Conservation (phyloP, 1,284 basidiomycete genomes). For the Sanghuangporus weigelae region DNA sequence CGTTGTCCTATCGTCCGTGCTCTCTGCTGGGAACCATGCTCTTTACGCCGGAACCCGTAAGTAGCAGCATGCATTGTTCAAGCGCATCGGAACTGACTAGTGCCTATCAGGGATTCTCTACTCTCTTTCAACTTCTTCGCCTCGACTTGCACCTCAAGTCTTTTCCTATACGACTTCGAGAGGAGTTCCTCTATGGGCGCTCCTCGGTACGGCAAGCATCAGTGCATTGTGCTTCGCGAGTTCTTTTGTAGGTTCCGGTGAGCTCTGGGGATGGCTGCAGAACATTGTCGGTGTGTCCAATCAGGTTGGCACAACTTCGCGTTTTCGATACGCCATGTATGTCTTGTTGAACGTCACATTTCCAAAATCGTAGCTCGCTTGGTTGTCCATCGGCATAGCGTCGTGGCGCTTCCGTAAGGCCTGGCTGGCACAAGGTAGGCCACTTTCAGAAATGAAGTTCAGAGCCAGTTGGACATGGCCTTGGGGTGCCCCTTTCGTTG, state of each 20-base stretch:
- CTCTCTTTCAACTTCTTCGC: slow-evolving; percentile 51
- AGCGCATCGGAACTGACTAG: background rate
- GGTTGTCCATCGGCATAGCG: slow-evolving; percentile 75
- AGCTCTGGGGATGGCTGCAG: slow-evolving; percentile 73
- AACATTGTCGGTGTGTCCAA: slow-evolving; percentile 80
- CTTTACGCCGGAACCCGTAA: slow-evolving; percentile 68
- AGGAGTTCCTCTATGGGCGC: slow-evolving; percentile 61
- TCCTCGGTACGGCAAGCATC: slow-evolving; percentile 64
- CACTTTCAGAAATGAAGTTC: slow-evolving; percentile 64
- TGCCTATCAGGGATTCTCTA: slow-evolving; percentile 47
- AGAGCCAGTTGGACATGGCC: slow-evolving; percentile 70
- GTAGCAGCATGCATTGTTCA: background rate
- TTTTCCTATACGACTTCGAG: slow-evolving; percentile 55
- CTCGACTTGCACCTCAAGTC: slow-evolving; percentile 57
- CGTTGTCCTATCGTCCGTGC: slow-evolving; percentile 69
- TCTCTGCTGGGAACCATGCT: slow-evolving; percentile 77
- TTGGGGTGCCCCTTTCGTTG: slow-evolving; percentile 75
- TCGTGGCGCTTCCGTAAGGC: slow-evolving; percentile 73
- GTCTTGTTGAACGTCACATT: background rate
- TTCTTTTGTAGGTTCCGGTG: slow-evolving; percentile 66
- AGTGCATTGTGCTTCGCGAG: slow-evolving; percentile 65
- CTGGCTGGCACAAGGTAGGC: slow-evolving; percentile 66
- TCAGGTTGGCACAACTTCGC: slow-evolving; percentile 31
- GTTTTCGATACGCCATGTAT: background rate
- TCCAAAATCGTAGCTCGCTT: slow-evolving; percentile 45